Base-by-base conservation (phyloP, 1,284 basidiomycete species). In the Naganishia sp. region DNA sequence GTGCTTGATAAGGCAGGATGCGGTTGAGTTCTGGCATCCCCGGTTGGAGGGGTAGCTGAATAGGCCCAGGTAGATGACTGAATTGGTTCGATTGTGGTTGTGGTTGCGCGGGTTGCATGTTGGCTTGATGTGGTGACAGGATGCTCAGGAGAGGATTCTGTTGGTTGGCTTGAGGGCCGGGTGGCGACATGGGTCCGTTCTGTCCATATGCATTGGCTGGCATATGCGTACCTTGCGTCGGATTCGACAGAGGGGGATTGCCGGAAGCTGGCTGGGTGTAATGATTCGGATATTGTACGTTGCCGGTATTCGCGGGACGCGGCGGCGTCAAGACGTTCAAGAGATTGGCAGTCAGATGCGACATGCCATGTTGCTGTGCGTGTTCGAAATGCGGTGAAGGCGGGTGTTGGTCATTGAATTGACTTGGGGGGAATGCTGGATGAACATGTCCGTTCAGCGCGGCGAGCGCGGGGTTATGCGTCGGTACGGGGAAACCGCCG, bases 41-140 rank as follows among this genome's bases (percentile, higher is more conserved):
- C n/a, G 57, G 47, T 21, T 60, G 57, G 23, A 60, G 57, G 7
- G 57, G 57, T 3, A 60, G 57, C 41, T 60, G 57, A 13, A 60
- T 60, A 2, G 57, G 46, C 13, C 57, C 57, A 18, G 57, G 57
- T 1, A 60, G 31, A 39, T 39, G 35, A 39, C 35, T 39, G 35
- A 39, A 39, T 13, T 39, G 35, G 13, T 39, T 39, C 10, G 35
- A 39, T 39, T 39, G 47, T 32, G 18, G 45, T n/a, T 28, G 28
- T 6, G 43, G 4, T 49, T 18, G 46, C 18, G 43, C 23, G n/a
- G 18, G 18, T 32, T 46, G 31, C 46, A 50, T 60, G 6, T 31
- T 7, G 23, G 46, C 32, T 21, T 60, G 57, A 2, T 45, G 57
- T 35, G 57, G 49, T 9, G 56, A n/a, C 28, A 47, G 45, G 4